Conservation (phyloP, 1,284 basidiomycete genomes). For the Boletellus sp. region DNA sequence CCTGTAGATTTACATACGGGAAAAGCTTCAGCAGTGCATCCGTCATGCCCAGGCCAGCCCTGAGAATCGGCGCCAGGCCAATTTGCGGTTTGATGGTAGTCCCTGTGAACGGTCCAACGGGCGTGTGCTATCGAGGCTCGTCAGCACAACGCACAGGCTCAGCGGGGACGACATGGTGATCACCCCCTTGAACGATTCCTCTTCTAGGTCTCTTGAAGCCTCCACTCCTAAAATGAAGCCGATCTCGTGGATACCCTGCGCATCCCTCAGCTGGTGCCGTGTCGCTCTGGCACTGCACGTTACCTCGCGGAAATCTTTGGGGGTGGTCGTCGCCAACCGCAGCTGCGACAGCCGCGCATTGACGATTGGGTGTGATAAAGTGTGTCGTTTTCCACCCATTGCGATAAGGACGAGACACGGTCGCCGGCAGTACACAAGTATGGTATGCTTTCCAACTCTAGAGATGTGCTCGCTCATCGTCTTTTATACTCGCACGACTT, state of each 20-base stretch:
- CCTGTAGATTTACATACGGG: constrained; percentile 49
- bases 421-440: background rate
- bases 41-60: constrained; percentile 93
- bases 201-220: constrained; percentile 62
- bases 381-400: constrained; percentile 41
- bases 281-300: constrained; percentile 7
- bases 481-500: constrained; percentile 98
- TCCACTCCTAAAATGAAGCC: constrained; percentile 74
- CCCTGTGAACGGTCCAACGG: constrained; percentile 66
- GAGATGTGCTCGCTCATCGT: constrained; percentile 46
- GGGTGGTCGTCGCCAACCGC: constrained; percentile 54
- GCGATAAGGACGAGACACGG: constrained; percentile 1
- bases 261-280: constrained; percentile 2
- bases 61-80: constrained; percentile 86
- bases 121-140: constrained; percentile 49
- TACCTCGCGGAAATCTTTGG: constrained; percentile 81
- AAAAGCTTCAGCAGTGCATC: constrained; percentile 81
- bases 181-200: constrained; percentile 63
- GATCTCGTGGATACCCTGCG: constrained; percentile 65
- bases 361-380: constrained; percentile 71
- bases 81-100: constrained; percentile 68
- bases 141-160: background rate
- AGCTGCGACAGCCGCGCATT: constrained; percentile 71
- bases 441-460: background rate
- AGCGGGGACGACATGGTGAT: background rate